A percentile compares a stretch with the other conserved stretches of the same genome.
Evolutionary conservation across 2,329 filamentous ascomycete species (phyloP).

Genomic region (Neophaeococcomyces aloes): DNA sequence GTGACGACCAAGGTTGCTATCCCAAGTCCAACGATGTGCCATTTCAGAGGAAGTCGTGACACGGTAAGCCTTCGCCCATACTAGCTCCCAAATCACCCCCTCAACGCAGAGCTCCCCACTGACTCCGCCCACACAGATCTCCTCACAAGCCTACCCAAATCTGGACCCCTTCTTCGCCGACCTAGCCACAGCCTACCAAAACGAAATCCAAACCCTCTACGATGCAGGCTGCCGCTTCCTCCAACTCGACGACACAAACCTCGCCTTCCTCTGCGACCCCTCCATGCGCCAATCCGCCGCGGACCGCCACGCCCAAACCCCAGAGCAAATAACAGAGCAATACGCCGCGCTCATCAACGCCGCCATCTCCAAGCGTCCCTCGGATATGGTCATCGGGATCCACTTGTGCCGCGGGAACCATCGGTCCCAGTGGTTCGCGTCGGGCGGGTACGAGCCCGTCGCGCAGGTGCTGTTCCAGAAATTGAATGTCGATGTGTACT

Average conservation of each 20-base stretch:
- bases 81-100: no score
- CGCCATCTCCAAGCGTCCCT: constrained; percentile 42
- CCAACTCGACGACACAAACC: constrained; percentile 50
- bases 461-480: constrained; percentile 48
- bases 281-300: constrained; percentile 46
- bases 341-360: constrained; percentile 48
- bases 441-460: constrained; percentile 49
- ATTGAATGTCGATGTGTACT: constrained; percentile 48
- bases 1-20: constrained; percentile 43
- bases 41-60: constrained; percentile 47
- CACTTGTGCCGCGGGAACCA: constrained; percentile 50
- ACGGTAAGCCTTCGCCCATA: constrained; percentile 32
- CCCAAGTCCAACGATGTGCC: constrained; percentile 49
- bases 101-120: constrained; percentile 22
- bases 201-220: constrained; percentile 45
- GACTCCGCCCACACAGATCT: background rate
- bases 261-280: constrained; percentile 49
- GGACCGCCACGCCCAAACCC: constrained; percentile 39
- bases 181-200: constrained; percentile 45
- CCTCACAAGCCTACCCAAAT: constrained; percentile 40
- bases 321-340: constrained; percentile 39
- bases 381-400: constrained; percentile 47
- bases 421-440: constrained; percentile 47
- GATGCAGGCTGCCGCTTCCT: constrained; percentile 46
- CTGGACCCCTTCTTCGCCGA: constrained; percentile 48